Evolutionary conservation across 495 filamentous ascomycete genomes (phyloP).

Genomic region (Trichoderma erinaceum): DNA sequence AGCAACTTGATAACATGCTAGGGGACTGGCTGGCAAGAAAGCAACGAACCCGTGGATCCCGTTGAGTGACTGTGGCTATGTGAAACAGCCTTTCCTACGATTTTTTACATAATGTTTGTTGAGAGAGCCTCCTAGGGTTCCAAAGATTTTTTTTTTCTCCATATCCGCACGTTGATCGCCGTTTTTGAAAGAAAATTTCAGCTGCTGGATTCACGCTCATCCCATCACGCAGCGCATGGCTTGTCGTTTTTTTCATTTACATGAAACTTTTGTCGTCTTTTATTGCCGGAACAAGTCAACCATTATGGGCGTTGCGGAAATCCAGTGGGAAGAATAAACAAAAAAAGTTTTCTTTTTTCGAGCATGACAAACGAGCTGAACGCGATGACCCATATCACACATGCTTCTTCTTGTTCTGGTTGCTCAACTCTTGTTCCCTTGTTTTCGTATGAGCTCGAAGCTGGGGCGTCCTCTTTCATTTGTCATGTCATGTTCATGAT

Average conservation of each 20-base stretch:
- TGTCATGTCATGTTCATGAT: slow-evolving; percentile 9
- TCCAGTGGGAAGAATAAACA: background rate
- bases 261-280: slow-evolving; percentile 1
- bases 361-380: background rate
- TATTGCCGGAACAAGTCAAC: background rate
- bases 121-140: background rate
- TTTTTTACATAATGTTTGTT: background rate
- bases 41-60: slow-evolving; percentile 42
- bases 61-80: slow-evolving; percentile 22
- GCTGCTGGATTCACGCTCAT: slow-evolving; percentile 8
- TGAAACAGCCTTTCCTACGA: background rate
- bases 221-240: background rate
- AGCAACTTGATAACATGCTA: slow-evolving; percentile 79
- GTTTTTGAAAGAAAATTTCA: background rate
- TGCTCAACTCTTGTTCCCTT: background rate
- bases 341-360: background rate
- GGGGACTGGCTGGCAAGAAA: slow-evolving; percentile 73
- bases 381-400: background rate
- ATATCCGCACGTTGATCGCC: slow-evolving; percentile 7
- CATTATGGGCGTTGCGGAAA: slow-evolving; percentile 4
- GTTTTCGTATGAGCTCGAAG: background rate
- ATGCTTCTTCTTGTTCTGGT: background rate
- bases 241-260: background rate
- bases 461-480: background rate
- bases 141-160: background rate